Evolutionary conservation across 305 asterid genomes (phyloP).

Genomic region (Fraxinus platypoda): DNA sequence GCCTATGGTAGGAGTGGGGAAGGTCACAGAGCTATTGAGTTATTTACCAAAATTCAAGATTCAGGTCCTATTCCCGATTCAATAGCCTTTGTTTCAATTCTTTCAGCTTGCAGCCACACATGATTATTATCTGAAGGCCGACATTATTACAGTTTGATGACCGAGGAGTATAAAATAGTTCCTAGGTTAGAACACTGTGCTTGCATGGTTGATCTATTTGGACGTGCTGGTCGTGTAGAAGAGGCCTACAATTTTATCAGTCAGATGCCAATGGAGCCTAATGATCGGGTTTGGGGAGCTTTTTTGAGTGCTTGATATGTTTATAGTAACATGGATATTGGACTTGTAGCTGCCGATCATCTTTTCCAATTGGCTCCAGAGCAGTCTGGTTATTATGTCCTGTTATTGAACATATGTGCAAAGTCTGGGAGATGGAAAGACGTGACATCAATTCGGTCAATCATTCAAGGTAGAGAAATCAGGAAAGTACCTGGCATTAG

Average conservation of each 20-base stretch:
- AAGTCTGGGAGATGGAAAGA: constrained; percentile 86
- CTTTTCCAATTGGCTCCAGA: constrained; percentile 70
- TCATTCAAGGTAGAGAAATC: constrained; percentile 63
- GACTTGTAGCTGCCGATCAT: constrained; percentile 65
- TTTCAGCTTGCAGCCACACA: constrained; percentile 87
- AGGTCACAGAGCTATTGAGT: constrained; percentile 53
- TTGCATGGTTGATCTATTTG: constrained; percentile 88
- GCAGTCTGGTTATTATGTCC: constrained; percentile 73
- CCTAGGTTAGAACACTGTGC: constrained; percentile 77
- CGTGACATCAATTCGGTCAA: constrained; percentile 53
- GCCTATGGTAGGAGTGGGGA: constrained; percentile 80
- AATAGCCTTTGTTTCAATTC: constrained; percentile 79
- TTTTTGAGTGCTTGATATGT: constrained; percentile 71
- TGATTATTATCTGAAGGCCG: constrained; percentile 62
- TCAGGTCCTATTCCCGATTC: constrained; percentile 63
- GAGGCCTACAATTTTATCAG: constrained; percentile 67
- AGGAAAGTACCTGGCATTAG: constrained; percentile 78
- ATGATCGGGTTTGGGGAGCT: constrained; percentile 83
- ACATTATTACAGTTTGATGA: constrained; percentile 54
- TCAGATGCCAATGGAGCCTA: constrained; percentile 60
- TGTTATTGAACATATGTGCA: constrained; percentile 74
- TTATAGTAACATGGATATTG: constrained; percentile 60
- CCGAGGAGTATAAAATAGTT: constrained; percentile 48
- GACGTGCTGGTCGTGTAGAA: constrained; percentile 58
- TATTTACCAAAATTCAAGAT: constrained; percentile 57